Conservation (phyloP, 495 filamentous ascomycete species). For the Trichoderma virens region DNA sequence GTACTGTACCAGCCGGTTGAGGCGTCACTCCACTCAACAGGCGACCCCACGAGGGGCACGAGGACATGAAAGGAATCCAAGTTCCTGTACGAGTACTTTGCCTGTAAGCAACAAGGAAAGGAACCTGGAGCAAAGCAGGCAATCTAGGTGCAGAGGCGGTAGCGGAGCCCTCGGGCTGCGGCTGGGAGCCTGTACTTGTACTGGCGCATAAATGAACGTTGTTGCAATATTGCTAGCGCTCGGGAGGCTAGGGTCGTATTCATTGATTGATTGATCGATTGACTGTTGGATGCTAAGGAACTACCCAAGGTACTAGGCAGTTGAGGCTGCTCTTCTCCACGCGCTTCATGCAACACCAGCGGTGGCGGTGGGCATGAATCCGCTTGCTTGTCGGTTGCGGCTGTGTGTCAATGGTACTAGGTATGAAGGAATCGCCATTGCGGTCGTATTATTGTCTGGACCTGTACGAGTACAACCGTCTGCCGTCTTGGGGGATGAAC, state of each 20-base stretch:
- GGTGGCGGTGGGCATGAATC: neutral
- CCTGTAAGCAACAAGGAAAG: neutral
- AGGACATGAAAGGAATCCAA: neutral
- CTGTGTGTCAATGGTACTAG: neutral
- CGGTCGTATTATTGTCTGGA: no score
- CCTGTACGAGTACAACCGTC: no score
- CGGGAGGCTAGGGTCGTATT: no score
- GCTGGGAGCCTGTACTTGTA: no score
- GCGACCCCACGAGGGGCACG: slow-evolving; percentile 6
- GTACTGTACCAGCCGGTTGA: neutral
- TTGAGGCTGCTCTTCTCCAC: no score
- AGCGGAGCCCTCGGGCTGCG: neutral
- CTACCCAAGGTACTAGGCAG: no score
- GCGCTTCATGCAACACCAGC: neutral
- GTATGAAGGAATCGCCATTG: neutral
- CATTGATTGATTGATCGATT: no score
- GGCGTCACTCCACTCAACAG: neutral
- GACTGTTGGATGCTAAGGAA: no score
- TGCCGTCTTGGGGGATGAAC: neutral
- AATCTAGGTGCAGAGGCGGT: neutral
- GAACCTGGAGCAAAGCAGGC: neutral
- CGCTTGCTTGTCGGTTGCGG: neutral
- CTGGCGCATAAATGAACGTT: neutral
- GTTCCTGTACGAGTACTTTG: no score
- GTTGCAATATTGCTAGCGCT: no score